Percentiles rank a stretch among this genome's conserved stretches.
Conservation (phyloP, 2,329 filamentous ascomycete genomes). For the Fusarium sulawesiense region DNA sequence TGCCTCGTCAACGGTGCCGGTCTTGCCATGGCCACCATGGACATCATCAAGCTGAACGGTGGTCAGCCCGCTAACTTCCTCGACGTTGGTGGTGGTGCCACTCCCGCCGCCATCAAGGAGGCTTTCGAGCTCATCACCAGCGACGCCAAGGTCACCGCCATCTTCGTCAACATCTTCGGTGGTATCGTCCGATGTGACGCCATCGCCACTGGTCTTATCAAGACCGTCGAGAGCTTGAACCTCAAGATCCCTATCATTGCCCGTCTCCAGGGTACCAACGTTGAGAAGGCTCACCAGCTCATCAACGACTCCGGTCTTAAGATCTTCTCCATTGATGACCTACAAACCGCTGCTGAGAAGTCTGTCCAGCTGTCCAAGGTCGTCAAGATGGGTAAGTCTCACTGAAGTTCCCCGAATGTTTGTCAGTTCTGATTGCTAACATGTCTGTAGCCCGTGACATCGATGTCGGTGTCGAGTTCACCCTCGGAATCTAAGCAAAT, state of each 20-base stretch:
- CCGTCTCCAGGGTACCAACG: slow-evolving; percentile 97
- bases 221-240: slow-evolving; percentile 94
- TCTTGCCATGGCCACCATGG: slow-evolving; percentile 99
- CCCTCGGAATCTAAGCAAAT: slow-evolving; percentile 84
- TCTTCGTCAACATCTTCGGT: slow-evolving; percentile 99
- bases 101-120: slow-evolving; percentile 94
- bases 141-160: slow-evolving; percentile 96
- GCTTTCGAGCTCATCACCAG: slow-evolving; percentile 99
- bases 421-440: slow-evolving; percentile 33
- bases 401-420: not conserved
- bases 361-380: slow-evolving; percentile 99
- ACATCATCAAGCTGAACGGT: slow-evolving; percentile 99
- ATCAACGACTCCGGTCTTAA: slow-evolving; percentile 98
- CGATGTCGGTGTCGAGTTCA: slow-evolving; percentile 96
- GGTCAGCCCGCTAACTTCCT: slow-evolving; percentile 98
- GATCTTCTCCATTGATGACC: slow-evolving; percentile 99
- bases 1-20: slow-evolving; percentile 99
- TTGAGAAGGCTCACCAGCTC: slow-evolving; percentile 90
- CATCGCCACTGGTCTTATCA: slow-evolving; percentile 95
- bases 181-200: slow-evolving; percentile 98
- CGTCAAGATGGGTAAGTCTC: slow-evolving; percentile 89
- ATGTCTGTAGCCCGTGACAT: slow-evolving; percentile 80
- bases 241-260: slow-evolving; percentile 97
- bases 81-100: slow-evolving; percentile 97
- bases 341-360: slow-evolving; percentile 97